Base-by-base conservation (phyloP, 2,329 filamentous ascomycete species). In the Paecilomyces fulvus region DNA sequence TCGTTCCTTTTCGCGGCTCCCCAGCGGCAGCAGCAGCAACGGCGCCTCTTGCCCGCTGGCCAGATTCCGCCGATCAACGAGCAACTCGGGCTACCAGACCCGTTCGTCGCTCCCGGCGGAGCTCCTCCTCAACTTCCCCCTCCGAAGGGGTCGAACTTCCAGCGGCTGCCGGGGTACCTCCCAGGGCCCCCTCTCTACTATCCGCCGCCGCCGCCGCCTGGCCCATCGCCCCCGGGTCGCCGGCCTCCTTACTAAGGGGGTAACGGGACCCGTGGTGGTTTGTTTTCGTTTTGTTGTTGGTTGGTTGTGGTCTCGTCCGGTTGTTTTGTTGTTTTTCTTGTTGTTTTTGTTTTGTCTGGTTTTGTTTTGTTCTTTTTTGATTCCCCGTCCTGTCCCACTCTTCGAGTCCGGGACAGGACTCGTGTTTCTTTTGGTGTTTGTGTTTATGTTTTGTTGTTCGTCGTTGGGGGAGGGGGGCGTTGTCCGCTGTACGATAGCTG, bases 51-150 rank as follows among this genome's bases (percentile, higher is more conserved):
- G 11, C 72, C 72, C 28, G 69, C 70, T 43, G 37, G 37, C 2
- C 62, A 64, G 33, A 65, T 68, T n/a, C 66, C 65, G 28, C 63
- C 65, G 43, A 63, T 69, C 31, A 64, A 63, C 51, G 66, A 70
- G 28, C 66, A 68, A 53, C 60, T 71, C 49, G 65, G 66, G 52
- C 61, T 74, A 25, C 73, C 73, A 10, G 70, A 74, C 55, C 69
- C 70, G 12, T 75, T 75, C 56, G 63, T 67, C 7, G 59, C 63
- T n/a, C 62, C 68, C 58, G 64, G 61, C 25, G 65, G 69, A 2
- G 58, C 59, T 7, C 67, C 67, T 17, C 72, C 69, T n/a, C 72
- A 73, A 54, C 69, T 75, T 9, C 73, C 73, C 12, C 71, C 72
- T 17, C 72, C 70, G 6, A 69, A 67, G n/a, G 70, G 71, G 11